A percentile compares a stretch with the other conserved stretches of the same genome.
These are phyloP conservation scores for Tuctoria greenei DNA, from an alignment of 176 grass and related monocot species.

Conservation along the genomic window DNA sequence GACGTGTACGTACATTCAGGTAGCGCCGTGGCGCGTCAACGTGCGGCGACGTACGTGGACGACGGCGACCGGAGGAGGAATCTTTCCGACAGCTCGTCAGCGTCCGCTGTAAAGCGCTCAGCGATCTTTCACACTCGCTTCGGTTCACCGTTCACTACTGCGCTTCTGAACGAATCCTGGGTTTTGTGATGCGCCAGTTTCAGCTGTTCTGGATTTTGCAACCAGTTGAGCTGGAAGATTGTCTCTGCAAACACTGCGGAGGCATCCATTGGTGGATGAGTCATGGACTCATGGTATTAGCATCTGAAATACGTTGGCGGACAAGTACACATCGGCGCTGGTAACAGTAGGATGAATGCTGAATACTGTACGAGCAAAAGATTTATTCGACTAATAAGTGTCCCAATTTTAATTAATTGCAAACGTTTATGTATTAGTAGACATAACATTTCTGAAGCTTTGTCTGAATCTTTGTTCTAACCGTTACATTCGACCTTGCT, in stretches of 20 bases:
- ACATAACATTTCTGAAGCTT: too few relatives aligned
- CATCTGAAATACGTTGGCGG: not conserved
- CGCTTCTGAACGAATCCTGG: not conserved
- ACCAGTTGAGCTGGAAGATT: conserved; percentile 1
- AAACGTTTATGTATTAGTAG: too few relatives aligned
- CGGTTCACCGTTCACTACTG: not conserved
- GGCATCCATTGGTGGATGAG: not conserved
- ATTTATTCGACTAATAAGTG: too few relatives aligned
- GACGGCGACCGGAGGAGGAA: conserved; percentile 33
- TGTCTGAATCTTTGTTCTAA: too few relatives aligned
- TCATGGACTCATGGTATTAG: too few relatives aligned
- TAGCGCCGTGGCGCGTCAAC: conserved; percentile 2
- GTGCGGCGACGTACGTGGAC: conserved; percentile 24
- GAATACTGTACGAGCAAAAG: too few relatives aligned
- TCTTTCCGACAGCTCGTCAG: conserved; percentile 35
- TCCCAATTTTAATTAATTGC: too few relatives aligned
- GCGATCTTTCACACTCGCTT: conserved; percentile 36
- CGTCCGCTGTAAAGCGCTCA: conserved; percentile 31
- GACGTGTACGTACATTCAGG: not conserved
- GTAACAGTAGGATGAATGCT: too few relatives aligned
- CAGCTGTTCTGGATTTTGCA: not conserved
- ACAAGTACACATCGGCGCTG: too few relatives aligned
- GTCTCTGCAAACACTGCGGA: not conserved
- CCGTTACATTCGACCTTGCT: too few relatives aligned
- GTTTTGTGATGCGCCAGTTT: conserved; percentile 7